Evolutionary conservation across 2,329 filamentous ascomycete genomes (phyloP), one percentile per base, ranked within the genome.

Genomic region (Hypoxylon sp.): DNA sequence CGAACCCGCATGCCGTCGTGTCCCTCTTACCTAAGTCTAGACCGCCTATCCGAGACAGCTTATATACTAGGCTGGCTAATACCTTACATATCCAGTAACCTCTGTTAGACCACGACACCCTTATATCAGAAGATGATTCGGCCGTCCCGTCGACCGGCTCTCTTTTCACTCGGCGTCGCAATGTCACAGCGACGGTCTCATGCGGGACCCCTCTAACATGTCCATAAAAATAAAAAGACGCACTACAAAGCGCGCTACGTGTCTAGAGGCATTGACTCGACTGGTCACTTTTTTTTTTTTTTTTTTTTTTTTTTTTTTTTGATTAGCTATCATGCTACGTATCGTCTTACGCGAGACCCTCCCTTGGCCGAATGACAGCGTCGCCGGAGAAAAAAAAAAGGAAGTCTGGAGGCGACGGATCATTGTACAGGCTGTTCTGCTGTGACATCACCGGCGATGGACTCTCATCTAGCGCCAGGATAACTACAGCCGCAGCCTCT

Each of bases 1-100:
- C 48, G 45, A 42, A 48, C n/a, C n/a, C 27, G n/a, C 41, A 60
- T 60, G 48, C 4, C 48, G 57, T 54, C 29, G 52, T 51, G 17
- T 33, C 37, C 43, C 21, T 41, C 20, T 26, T 29, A 41, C 35
- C 27, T 38, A 35, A 47, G 38, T 58, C 59, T 59, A 62, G 59
- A 62, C 59, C 59, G 59, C 59, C 50, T 61, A 52, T 55, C 58
- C 37, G 41, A 52, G 49, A 58, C 50, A 47, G 13, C 18, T 26
- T 57, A 51, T 51, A 54, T 56, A 54, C 45, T 42, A 46, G 29
- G 4, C 31, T 35, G 8, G 31, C 31, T 15, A 33, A n/a, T 33
- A 33, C 31, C 31, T 33, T 17, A 33, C 33, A 48, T 42, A 35
- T 55, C 40, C 41, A 37, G 47, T 40, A 41, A 48, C 40, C 29